Evolutionary conservation across 2,329 filamentous ascomycete species (phyloP).

Genomic region (Aspergillus niger): DNA sequence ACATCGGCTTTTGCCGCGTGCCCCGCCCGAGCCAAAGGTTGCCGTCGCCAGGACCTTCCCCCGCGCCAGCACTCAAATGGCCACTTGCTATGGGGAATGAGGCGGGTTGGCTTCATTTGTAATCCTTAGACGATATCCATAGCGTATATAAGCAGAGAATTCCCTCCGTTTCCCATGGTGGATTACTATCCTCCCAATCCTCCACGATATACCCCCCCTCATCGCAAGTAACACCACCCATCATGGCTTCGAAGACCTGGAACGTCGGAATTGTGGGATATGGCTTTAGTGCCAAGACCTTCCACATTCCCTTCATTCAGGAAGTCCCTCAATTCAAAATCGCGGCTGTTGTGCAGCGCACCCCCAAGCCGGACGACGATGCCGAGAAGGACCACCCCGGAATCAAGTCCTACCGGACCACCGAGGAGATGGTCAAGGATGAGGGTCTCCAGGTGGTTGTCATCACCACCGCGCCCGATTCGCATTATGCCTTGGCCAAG

Average conservation of each 20-base stretch:
- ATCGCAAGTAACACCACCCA: slow-evolving; percentile 15
- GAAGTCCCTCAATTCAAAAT: slow-evolving; percentile 66
- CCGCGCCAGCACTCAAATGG: slow-evolving; percentile 24
- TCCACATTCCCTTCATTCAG: slow-evolving; percentile 78
- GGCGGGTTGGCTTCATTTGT: not conserved
- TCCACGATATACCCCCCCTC: slow-evolving; percentile 17
- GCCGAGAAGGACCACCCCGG: slow-evolving; percentile 68
- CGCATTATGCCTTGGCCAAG: slow-evolving; percentile 68
- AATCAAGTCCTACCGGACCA: slow-evolving; percentile 64
- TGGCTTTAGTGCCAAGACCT: slow-evolving; percentile 71
- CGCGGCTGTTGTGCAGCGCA: slow-evolving; percentile 75
- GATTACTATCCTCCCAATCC: not conserved
- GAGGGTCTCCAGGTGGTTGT: slow-evolving; percentile 67
- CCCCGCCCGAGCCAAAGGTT: slow-evolving; percentile 42
- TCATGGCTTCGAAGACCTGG: slow-evolving; percentile 49
- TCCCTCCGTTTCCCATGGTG: not conserved
- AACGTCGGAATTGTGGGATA: slow-evolving; percentile 64
- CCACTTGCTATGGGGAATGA: not conserved
- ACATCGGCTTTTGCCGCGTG: slow-evolving; percentile 61
- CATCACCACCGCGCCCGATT: slow-evolving; percentile 70
- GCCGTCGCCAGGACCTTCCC: slow-evolving; percentile 41
- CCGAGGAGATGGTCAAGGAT: slow-evolving; percentile 67
- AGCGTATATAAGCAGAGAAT: slow-evolving; percentile 11
- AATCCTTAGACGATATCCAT: not conserved
- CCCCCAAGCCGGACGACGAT: slow-evolving; percentile 64